Conservation (phyloP, 2,329 filamentous ascomycete genomes). For the Cadophora malorum region DNA sequence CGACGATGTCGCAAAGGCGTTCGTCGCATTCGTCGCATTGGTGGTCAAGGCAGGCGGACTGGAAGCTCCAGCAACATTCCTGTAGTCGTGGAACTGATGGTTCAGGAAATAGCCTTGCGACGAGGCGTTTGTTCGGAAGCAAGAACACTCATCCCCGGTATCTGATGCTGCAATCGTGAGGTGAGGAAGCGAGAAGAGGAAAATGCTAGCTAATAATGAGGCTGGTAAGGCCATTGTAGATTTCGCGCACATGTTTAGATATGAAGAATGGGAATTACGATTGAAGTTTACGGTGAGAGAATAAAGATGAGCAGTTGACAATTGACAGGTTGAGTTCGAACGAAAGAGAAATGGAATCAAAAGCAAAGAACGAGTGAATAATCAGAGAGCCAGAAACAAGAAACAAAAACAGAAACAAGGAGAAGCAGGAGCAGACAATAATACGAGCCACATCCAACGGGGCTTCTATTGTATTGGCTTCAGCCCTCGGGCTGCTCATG, state of each 20-base stretch:
- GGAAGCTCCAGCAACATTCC: constrained; percentile 32
- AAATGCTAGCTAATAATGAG: constrained; percentile 24
- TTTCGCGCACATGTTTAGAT: constrained; percentile 4
- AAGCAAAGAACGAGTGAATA: constrained; percentile 7
- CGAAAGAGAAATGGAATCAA: neutral
- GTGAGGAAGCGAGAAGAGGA: constrained; percentile 32
- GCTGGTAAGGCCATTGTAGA: constrained; percentile 33
- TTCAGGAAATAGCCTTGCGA: constrained; percentile 41
- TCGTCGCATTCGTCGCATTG: constrained; percentile 29
- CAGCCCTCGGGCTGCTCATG: neutral
- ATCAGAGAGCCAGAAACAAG: neutral
- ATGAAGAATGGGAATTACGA: neutral
- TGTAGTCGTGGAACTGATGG: constrained; percentile 43
- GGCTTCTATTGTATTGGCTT: neutral
- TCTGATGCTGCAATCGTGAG: constrained; percentile 37
- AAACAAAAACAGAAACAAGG: constrained; percentile 10
- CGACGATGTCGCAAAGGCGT: constrained; percentile 33
- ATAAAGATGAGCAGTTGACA: neutral
- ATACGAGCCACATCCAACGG: neutral
- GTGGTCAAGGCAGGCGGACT: constrained; percentile 32
- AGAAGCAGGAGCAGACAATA: neutral
- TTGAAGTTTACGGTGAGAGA: neutral
- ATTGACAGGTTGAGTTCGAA: neutral
- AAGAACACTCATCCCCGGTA: constrained; percentile 40
- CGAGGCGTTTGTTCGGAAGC: constrained; percentile 41